Evolutionary conservation across 1,284 basidiomycete genomes (phyloP).

Genomic region (Puccinia coronata): DNA sequence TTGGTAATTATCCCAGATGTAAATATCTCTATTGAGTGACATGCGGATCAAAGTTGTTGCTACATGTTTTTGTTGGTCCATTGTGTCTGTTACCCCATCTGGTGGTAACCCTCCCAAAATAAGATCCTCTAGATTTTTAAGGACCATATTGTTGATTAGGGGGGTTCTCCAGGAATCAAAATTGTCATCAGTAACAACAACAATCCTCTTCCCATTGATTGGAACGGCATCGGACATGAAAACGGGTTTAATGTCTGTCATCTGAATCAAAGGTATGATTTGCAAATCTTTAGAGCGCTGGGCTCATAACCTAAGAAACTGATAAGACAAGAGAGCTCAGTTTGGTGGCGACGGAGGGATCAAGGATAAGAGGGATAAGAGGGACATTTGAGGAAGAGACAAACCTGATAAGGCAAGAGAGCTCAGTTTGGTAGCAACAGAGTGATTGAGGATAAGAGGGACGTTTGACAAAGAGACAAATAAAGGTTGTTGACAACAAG

Average conservation of each 20-base stretch:
- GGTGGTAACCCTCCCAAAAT: neutral
- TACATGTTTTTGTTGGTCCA: neutral
- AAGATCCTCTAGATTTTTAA: conserved; percentile 7
- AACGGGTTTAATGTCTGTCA: neutral
- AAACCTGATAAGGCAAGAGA: too few species aligned
- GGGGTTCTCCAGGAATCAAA: neutral
- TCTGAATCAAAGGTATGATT: neutral
- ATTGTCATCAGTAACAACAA: too few species aligned
- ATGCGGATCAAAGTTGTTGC: conserved; percentile 2
- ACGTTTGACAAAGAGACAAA: too few species aligned
- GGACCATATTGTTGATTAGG: neutral
- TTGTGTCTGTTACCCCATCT: neutral
- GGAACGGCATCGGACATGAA: neutral
- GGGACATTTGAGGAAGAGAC: too few species aligned
- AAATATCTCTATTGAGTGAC: neutral
- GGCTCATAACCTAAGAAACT: conserved; percentile 28
- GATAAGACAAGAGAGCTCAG: too few species aligned
- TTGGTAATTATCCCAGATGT: too few species aligned
- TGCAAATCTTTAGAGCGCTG: neutral
- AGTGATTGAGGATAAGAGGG: too few species aligned
- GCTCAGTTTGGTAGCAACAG: too few species aligned
- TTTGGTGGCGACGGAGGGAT: too few species aligned
- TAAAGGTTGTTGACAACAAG: too few species aligned
- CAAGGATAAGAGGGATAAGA: too few species aligned
- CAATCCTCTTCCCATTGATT: neutral